phyloP scores from a whole-genome alignment of 208 protist species.

The Acanthamoeba triangularis region DNA sequence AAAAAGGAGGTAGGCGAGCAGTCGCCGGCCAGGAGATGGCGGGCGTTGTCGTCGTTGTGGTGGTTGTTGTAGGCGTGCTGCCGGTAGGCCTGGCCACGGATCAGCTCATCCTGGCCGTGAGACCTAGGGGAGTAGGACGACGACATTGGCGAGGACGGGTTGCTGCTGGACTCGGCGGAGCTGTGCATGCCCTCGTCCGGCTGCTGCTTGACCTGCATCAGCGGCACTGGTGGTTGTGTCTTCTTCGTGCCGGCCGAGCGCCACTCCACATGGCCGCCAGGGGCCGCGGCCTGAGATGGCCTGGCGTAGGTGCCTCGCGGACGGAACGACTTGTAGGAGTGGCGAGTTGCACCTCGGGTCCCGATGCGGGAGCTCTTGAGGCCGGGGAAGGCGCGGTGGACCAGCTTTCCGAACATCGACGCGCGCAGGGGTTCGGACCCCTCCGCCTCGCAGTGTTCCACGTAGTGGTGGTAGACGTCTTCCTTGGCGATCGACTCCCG shows the following conservation, averaged over 20 bases:
- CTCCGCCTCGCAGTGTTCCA: neutral
- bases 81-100: neutral
- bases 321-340: slow-evolving; percentile 32
- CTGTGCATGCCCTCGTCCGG: neutral
- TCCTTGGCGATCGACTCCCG: too few relatives aligned
- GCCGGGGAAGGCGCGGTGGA: slow-evolving; percentile 28
- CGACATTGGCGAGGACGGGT: neutral
- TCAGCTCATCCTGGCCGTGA: neutral
- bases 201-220: neutral
- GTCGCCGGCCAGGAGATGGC: neutral
- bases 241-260: too few relatives aligned
- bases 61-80: neutral
- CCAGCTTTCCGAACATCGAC: slow-evolving; percentile 49
- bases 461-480: neutral
- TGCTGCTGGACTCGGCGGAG: neutral
- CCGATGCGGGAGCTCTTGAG: slow-evolving; percentile 50
- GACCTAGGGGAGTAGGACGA: neutral
- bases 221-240: too few relatives aligned
- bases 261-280: too few relatives aligned
- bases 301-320: neutral
- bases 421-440: neutral
- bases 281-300: too few relatives aligned
- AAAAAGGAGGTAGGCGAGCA: neutral
- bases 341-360: neutral
- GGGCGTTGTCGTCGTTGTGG: neutral